phyloP scores from a whole-genome alignment of 2,329 filamentous ascomycete species.

The Penicillium sp. region DNA sequence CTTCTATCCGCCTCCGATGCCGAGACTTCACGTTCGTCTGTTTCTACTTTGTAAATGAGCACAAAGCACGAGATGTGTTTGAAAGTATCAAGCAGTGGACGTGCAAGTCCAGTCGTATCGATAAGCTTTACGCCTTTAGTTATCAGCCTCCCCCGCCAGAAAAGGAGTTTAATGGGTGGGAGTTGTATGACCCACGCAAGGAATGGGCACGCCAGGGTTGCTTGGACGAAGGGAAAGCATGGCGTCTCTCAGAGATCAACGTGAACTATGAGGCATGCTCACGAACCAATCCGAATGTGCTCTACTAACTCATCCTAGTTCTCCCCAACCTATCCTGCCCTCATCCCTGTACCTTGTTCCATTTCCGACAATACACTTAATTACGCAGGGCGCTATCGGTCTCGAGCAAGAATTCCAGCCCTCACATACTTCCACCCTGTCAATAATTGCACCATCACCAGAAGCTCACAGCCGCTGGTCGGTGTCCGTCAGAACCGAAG shows the following conservation, averaged over 20 bases:
- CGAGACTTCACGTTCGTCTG: constrained; percentile 93
- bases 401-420: constrained; percentile 81
- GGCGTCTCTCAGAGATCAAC: constrained; percentile 90
- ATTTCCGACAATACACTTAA: constrained; percentile 98
- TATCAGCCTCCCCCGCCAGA: constrained; percentile 76
- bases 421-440: constrained; percentile 93
- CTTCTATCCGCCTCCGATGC: constrained; percentile 82
- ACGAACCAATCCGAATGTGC: background rate
- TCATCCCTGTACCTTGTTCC: constrained; percentile 78
- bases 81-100: constrained; percentile 80
- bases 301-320: constrained; percentile 53
- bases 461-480: constrained; percentile 87
- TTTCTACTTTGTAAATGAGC: constrained; percentile 78
- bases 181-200: constrained; percentile 76
- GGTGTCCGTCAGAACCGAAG: constrained; percentile 85
- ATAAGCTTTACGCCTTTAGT: constrained; percentile 87
- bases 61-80: constrained; percentile 77
- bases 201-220: constrained; percentile 90
- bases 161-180: constrained; percentile 74
- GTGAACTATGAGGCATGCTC: constrained; percentile 67
- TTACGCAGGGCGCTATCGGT: constrained; percentile 86
- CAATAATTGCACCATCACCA: constrained; percentile 95
- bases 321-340: constrained; percentile 84
- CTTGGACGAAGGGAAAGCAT: constrained; percentile 74
- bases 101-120: constrained; percentile 77